phyloP scores from a whole-genome alignment of 1,284 basidiomycete genomes.

The Porodaedalea pini region DNA sequence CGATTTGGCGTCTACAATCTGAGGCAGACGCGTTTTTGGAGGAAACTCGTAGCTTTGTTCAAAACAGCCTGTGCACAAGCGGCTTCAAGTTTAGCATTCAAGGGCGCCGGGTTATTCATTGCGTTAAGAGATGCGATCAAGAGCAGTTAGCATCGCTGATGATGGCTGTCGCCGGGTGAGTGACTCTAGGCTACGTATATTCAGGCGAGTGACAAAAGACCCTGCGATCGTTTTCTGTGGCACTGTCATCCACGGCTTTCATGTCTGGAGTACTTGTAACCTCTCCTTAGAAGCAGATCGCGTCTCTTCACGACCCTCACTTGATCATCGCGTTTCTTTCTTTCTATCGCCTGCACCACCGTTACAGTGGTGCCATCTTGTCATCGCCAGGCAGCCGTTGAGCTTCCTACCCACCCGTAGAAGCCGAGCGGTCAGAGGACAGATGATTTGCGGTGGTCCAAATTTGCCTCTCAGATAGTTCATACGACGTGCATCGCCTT shows the following conservation, averaged over 20 bases:
- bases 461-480: conserved; percentile 3
- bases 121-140: conserved; percentile 12
- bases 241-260: conserved; percentile 2
- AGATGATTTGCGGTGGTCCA: conserved; percentile 2
- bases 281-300: conserved; percentile 12
- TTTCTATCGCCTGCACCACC: too few species aligned
- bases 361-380: conserved; percentile 15
- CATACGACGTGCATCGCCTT: background rate
- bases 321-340: conserved; percentile 12
- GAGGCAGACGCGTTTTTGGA: too few species aligned
- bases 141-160: background rate
- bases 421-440: conserved; percentile 8
- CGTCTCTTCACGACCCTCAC: conserved; percentile 14
- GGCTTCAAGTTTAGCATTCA: background rate
- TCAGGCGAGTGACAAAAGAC: conserved; percentile 7
- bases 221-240: conserved; percentile 5
- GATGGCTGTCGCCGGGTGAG: conserved; percentile 1
- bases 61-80: too few species aligned
- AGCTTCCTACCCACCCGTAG: conserved; percentile 2
- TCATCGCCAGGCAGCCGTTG: conserved; percentile 18
- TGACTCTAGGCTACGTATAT: background rate
- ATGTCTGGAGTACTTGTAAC: conserved; percentile 8
- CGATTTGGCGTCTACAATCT: too few species aligned
- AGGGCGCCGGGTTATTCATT: background rate
- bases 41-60: too few species aligned